Evolutionary conservation across 371 early-diverging fungal genomes (phyloP).

Genomic region (Mortierella sp.): DNA sequence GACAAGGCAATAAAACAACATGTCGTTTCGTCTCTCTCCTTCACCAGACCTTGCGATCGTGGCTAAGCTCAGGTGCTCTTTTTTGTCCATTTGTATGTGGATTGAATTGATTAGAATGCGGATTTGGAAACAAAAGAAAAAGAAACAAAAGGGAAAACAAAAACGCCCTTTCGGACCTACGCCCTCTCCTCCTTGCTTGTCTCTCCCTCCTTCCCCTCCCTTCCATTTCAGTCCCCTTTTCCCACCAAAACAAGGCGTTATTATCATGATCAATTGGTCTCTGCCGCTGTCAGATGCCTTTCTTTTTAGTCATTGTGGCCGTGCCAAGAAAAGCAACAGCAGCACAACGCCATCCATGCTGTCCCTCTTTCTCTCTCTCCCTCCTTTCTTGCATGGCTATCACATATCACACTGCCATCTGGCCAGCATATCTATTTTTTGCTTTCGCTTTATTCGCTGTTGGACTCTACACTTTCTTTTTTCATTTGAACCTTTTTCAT

Average conservation of each 20-base stretch:
- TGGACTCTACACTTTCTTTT: not conserved
- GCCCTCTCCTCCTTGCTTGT: not conserved
- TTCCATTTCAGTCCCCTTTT: not conserved
- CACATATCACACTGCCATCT: not conserved
- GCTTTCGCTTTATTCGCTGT: not conserved
- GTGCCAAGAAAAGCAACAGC: not conserved
- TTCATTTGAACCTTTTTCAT: too few species aligned
- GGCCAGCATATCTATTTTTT: not conserved
- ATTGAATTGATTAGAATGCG: conserved; percentile 9
- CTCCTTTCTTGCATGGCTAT: not conserved
- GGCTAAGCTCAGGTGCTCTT: conserved; percentile 1
- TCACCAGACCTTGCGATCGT: too few species aligned
- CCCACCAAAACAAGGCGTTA: not conserved
- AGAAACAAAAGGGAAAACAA: not conserved
- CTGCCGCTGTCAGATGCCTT: not conserved
- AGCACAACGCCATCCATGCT: conserved; percentile 9
- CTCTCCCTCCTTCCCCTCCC: not conserved
- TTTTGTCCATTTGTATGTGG: not conserved
- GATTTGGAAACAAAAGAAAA: too few species aligned
- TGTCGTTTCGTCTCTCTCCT: too few species aligned
- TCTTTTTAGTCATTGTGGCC: not conserved
- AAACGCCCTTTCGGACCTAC: conserved; percentile 8
- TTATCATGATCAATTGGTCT: not conserved
- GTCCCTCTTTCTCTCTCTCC: not conserved
- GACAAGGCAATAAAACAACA: not conserved